Percentiles rank a stretch among this genome's conserved stretches.
Conservation (phyloP, 257 asterid species). For the Nemophila menziesii region DNA sequence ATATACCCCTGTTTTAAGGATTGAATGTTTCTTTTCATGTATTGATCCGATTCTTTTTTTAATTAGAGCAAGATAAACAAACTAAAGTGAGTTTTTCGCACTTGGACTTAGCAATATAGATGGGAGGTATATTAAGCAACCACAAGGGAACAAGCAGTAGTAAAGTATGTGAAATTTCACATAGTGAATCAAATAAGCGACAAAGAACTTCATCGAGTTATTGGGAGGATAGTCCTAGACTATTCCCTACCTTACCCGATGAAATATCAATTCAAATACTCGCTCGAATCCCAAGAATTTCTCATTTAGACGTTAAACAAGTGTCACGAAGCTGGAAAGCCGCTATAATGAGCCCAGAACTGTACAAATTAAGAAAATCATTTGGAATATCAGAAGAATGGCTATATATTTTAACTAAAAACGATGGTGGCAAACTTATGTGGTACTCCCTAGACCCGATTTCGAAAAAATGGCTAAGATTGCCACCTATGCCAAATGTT, state of each 20-base stretch:
- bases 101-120: constrained; percentile 11
- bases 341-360: constrained; percentile 50
- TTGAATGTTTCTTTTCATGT: neutral
- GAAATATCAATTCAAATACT: constrained; percentile 76
- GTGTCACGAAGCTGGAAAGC: constrained; percentile 74
- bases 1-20: neutral
- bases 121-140: constrained; percentile 73
- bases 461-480: constrained; percentile 55
- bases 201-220: constrained; percentile 41
- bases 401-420: constrained; percentile 68
- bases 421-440: constrained; percentile 40
- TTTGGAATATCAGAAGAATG: constrained; percentile 67
- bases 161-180: constrained; percentile 28
- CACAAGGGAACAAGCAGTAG: constrained; percentile 24
- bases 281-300: constrained; percentile 59
- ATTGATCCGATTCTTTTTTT: neutral
- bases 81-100: neutral
- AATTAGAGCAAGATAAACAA: neutral
- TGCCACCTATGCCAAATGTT: constrained; percentile 63
- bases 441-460: constrained; percentile 82
- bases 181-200: constrained; percentile 58
- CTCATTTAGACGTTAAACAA: constrained; percentile 38
- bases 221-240: constrained; percentile 55
- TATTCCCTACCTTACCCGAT: constrained; percentile 74
- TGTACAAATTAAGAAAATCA: constrained; percentile 50